A percentile compares a stretch with the other conserved stretches of the same genome.
These are phyloP conservation scores for Porpolomopsis calyptriformis DNA, from an alignment of 768 basidiomycete species.

Conservation along the genomic window DNA sequence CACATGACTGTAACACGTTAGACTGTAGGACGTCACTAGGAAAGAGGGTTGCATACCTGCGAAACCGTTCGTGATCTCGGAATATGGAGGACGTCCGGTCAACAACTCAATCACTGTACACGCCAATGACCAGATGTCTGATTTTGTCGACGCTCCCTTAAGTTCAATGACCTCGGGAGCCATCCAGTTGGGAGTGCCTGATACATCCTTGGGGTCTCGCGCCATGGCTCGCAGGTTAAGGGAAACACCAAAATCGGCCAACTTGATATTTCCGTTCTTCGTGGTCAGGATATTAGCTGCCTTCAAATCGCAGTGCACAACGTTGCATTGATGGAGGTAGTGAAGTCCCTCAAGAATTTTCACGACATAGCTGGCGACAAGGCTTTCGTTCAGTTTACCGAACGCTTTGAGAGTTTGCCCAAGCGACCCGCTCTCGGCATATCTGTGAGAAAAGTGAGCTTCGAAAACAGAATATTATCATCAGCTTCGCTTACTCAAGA, in stretches of 20 bases:
- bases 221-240: conserved; percentile 90
- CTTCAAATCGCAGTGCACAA: conserved; percentile 97
- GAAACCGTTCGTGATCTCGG: conserved; percentile 83
- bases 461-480: conserved; percentile 9
- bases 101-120: conserved; percentile 92
- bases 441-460: conserved; percentile 37
- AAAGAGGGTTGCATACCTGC: conserved; percentile 46
- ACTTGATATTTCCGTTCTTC: conserved; percentile 94
- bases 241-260: conserved; percentile 96
- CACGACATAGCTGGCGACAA: conserved; percentile 88
- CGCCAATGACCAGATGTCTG: conserved; percentile 92
- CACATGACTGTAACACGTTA: conserved; percentile 67
- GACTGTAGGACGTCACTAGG: background rate
- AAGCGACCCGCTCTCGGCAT: conserved; percentile 92
- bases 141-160: conserved; percentile 85
- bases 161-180: conserved; percentile 96
- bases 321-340: conserved; percentile 81
- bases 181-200: conserved; percentile 99
- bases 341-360: conserved; percentile 94
- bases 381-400: conserved; percentile 83
- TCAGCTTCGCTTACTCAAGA: conserved; percentile 92
- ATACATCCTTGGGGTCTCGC: conserved; percentile 72
- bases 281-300: conserved; percentile 98
- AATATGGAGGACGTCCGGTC: conserved; percentile 87
- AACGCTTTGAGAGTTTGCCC: conserved; percentile 89